These are phyloP conservation scores for Reutealis trisperma DNA, from an alignment of 345 rosid genomes.

Conservation along the genomic window DNA sequence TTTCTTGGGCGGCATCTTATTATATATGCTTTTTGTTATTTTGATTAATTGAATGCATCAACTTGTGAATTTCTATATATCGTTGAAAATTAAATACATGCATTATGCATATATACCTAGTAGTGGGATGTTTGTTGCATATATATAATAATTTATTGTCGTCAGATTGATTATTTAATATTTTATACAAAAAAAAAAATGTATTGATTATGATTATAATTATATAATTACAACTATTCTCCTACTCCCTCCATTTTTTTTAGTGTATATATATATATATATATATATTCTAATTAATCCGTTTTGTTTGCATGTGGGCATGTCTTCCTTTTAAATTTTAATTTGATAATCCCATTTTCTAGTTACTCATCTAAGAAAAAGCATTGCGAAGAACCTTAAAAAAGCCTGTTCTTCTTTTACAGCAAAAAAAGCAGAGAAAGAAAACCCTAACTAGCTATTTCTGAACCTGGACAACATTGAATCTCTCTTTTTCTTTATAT, in stretches of 20 bases:
- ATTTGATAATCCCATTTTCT: not conserved
- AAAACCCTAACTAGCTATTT: constrained; percentile 25
- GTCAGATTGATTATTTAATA: too few relatives aligned
- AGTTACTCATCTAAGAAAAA: constrained; percentile 8
- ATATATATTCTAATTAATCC: too few relatives aligned
- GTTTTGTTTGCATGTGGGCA: not conserved
- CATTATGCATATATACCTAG: too few relatives aligned
- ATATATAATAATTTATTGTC: not conserved
- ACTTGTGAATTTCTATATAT: not conserved
- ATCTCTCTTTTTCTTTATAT: not conserved
- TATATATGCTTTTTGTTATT: not conserved
- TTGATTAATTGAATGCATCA: not conserved
- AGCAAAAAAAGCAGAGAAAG: not conserved
- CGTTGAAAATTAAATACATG: not conserved
- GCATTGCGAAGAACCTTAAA: constrained; percentile 9
- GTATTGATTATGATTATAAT: too few relatives aligned
- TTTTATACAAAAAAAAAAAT: too few relatives aligned
- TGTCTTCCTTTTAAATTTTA: constrained; percentile 8
- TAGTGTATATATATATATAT: not conserved
- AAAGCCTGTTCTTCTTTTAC: constrained; percentile 8
- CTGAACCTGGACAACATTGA: constrained; percentile 12
- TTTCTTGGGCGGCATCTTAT: not conserved
- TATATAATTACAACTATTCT: too few relatives aligned
- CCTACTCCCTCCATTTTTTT: not conserved
- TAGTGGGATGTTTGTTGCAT: not conserved